These are phyloP conservation scores for Kluyveromyces siamensis DNA, from an alignment of 805 yeast genomes.

Conservation along the genomic window DNA sequence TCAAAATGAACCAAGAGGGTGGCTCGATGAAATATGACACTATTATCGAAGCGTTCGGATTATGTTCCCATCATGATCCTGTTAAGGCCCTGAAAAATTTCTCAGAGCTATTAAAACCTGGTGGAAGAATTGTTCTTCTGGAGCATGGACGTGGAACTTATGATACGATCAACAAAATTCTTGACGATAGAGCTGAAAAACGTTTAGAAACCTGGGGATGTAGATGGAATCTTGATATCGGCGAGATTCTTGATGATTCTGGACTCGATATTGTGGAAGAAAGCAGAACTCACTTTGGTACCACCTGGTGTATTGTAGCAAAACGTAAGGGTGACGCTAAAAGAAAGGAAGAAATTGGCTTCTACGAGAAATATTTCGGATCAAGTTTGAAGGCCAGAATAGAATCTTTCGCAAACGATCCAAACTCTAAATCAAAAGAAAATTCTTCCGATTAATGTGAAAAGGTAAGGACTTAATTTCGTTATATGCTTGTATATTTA, in stretches of 20 bases:
- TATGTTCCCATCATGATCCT: constrained; percentile 94
- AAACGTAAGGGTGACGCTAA: constrained; percentile 62
- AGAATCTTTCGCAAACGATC: constrained; percentile 9
- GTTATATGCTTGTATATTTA: neutral
- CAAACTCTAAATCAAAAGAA: neutral
- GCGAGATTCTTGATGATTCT: constrained; percentile 72
- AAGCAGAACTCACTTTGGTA: constrained; percentile 78
- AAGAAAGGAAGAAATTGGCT: constrained; percentile 36
- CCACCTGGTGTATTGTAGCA: constrained; percentile 80
- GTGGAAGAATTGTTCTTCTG: constrained; percentile 76
- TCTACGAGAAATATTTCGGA: constrained; percentile 41
- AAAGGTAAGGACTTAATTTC: neutral
- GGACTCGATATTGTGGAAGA: constrained; percentile 79
- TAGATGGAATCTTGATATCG: constrained; percentile 93
- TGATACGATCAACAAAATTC: constrained; percentile 64
- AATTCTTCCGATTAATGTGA: neutral
- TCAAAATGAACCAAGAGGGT: constrained; percentile 38
- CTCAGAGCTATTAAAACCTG: constrained; percentile 66
- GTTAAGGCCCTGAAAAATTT: constrained; percentile 71
- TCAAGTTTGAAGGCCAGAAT: constrained; percentile 27
- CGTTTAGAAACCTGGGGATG: constrained; percentile 94
- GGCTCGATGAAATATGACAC: constrained; percentile 69
- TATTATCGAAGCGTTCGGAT: constrained; percentile 86
- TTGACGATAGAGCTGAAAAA: constrained; percentile 75
- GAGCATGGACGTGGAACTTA: constrained; percentile 91